Evolutionary conservation across 1,139 yeast species (phyloP), one percentile per base, ranked within the genome.

Genomic region (Pichia sp.): DNA sequence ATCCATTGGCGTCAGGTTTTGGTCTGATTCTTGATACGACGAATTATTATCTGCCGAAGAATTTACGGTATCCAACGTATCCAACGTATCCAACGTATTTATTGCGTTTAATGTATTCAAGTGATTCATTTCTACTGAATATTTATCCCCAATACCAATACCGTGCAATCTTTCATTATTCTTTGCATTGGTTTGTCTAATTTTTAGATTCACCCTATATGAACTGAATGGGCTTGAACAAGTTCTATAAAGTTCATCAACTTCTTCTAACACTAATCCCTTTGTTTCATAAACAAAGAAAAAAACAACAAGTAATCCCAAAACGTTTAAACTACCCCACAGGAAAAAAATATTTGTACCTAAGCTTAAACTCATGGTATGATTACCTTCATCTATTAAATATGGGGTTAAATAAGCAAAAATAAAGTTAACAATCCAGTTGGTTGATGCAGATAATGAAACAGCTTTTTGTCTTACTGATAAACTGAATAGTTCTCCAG

Each of bases 391-490:
- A 63, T 83, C 85, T 45, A 76, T 68, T 44, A 83, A 67, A 66
- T 80, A 82, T 9, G 90, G 89, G 3, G 89, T 82, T 25, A 80
- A 77, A 63, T 72, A 81, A 13, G 88, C 89, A 66, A 83, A 79
- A 23, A 77, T 79, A 67, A 83, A 85, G 69, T 84, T 85, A 61
- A 80, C 83, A 54, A 83, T 66, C 94, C 94, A 85, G 68, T 85
- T 85, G 43, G 87, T 74, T n/a, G 90, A 84, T 24, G 85, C 80
- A 44, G 86, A 78, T 46, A 83, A 64, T 23, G 90, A 80, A 53
- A 84, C 82, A 13, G 89, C 85, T 65, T 81, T 82, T 59, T 85
- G 87, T 68, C 95, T 74, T 52, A 82, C 77, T 51, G 82, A 75
- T 54, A 85, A 73, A 49, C 88, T 82, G 71, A 75, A 85, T 51